phyloP scores from a whole-genome alignment of 495 filamentous ascomycete species.

The Hyaloscypha finlandica region DNA sequence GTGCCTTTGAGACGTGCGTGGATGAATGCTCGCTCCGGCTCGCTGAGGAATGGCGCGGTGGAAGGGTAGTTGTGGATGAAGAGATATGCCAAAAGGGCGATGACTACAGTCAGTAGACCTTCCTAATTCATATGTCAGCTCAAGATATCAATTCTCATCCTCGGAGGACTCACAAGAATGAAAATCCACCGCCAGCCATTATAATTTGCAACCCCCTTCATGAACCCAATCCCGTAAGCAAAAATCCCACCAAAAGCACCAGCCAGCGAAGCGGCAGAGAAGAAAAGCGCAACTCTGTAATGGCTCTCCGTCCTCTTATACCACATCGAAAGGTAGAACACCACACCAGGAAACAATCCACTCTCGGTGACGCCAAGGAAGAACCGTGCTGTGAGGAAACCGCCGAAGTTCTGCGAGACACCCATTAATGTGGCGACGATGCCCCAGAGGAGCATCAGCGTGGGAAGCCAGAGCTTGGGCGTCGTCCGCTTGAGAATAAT shows the following conservation, averaged over 20 bases:
- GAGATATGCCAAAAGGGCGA: slow-evolving; percentile 63
- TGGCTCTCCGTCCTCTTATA: slow-evolving; percentile 63
- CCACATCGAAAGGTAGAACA: slow-evolving; percentile 61
- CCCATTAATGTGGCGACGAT: slow-evolving; percentile 64
- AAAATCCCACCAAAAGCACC: slow-evolving; percentile 63
- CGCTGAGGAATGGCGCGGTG: slow-evolving; percentile 66
- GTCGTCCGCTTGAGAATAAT: slow-evolving; percentile 72
- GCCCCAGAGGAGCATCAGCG: slow-evolving; percentile 57
- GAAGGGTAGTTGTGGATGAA: slow-evolving; percentile 75
- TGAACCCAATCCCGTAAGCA: slow-evolving; percentile 63
- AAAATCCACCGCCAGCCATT: slow-evolving; percentile 65
- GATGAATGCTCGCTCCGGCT: slow-evolving; percentile 56
- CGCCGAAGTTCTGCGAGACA: slow-evolving; percentile 62
- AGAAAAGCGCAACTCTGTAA: slow-evolving; percentile 58
- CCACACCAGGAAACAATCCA: slow-evolving; percentile 57
- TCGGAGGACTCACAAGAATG: slow-evolving; percentile 36
- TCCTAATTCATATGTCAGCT: neutral
- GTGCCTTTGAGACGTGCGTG: slow-evolving; percentile 35
- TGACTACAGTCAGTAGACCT: slow-evolving; percentile 59
- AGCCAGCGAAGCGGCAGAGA: slow-evolving; percentile 55
- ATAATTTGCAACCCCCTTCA: slow-evolving; percentile 49
- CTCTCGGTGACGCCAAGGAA: slow-evolving; percentile 64
- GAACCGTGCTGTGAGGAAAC: slow-evolving; percentile 66
- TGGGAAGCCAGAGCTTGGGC: slow-evolving; percentile 45
- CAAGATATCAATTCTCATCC: slow-evolving; percentile 41